phyloP scores from a whole-genome alignment of 805 yeast species.

The Hagleromyces aurorensis region DNA sequence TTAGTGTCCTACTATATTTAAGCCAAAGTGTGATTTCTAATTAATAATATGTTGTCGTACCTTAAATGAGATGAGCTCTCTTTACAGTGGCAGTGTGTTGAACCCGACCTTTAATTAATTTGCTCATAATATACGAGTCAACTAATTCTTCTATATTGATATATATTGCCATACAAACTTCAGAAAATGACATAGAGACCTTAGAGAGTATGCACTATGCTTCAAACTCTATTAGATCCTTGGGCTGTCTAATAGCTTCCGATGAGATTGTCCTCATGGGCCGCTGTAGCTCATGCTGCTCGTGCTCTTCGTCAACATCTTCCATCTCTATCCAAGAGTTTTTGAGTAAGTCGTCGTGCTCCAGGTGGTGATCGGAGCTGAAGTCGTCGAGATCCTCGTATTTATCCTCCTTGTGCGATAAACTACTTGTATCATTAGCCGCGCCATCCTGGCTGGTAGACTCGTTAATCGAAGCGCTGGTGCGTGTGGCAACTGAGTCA shows the following conservation, averaged over 20 bases:
- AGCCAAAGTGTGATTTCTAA: too few relatives aligned
- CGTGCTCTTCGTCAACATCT: constrained; percentile 11
- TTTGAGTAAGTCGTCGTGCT: constrained; percentile 23
- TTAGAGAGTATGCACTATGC: constrained; percentile 10
- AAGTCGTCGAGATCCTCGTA: constrained; percentile 29
- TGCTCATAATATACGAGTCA: too few relatives aligned
- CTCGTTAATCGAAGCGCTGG: constrained; percentile 17
- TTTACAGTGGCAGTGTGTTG: constrained; percentile 1
- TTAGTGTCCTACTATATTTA: background rate
- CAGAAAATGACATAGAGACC: constrained; percentile 1
- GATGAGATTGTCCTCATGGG: constrained; percentile 10
- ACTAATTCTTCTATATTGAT: constrained; percentile 1
- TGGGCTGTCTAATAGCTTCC: constrained; percentile 6
- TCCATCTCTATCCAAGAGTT: constrained; percentile 26
- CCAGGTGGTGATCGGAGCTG: constrained; percentile 23
- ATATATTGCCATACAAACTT: background rate
- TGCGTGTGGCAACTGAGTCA: constrained; percentile 52
- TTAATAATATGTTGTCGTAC: too few relatives aligned
- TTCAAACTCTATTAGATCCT: constrained; percentile 29
- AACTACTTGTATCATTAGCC: constrained; percentile 1
- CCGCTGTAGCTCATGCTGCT: too few relatives aligned
- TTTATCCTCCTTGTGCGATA: constrained; percentile 12
- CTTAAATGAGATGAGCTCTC: constrained; percentile 1
- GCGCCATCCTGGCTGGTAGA: constrained; percentile 3
- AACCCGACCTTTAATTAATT: background rate